These are phyloP conservation scores for Thelephora ganbajun DNA, from an alignment of 768 basidiomycete genomes.

Conservation along the genomic window DNA sequence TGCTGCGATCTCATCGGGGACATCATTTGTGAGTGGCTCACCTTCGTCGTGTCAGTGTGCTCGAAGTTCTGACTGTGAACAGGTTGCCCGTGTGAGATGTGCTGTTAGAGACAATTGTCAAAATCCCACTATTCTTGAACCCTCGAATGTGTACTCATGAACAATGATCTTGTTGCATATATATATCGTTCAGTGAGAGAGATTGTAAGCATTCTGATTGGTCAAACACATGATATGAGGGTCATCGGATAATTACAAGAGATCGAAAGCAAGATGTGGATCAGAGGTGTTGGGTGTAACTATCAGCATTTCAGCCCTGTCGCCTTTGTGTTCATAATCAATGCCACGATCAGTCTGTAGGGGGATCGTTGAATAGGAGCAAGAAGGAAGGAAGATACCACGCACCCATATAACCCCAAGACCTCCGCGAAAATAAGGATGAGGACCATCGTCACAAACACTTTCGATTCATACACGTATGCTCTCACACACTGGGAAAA, in stretches of 20 bases:
- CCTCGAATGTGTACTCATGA: neutral
- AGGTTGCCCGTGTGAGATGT: constrained; percentile 78
- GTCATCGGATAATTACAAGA: neutral
- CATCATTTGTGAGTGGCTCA: constrained; percentile 44
- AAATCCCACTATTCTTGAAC: neutral
- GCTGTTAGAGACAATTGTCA: constrained; percentile 29
- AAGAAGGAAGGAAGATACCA: constrained; percentile 3
- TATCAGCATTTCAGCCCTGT: constrained; percentile 16
- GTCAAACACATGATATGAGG: neutral
- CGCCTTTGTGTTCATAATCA: constrained; percentile 81
- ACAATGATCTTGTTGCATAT: neutral
- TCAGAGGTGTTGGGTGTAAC: neutral
- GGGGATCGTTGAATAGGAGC: neutral
- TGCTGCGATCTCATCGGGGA: constrained; percentile 62
- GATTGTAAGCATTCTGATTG: neutral
- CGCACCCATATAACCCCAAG: constrained; percentile 75
- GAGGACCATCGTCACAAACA: constrained; percentile 93
- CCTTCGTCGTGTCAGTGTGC: neutral
- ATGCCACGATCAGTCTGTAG: constrained; percentile 65
- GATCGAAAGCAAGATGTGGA: neutral
- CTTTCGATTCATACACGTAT: constrained; percentile 79
- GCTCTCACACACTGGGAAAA: constrained; percentile 67
- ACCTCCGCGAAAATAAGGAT: constrained; percentile 92
- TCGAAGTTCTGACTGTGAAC: neutral
- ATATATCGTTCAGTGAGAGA: neutral